Percentiles rank a stretch among this genome's conserved stretches.
phyloP scores from a whole-genome alignment of 306 rosid species.

The Hylodesmum podocarpum region DNA sequence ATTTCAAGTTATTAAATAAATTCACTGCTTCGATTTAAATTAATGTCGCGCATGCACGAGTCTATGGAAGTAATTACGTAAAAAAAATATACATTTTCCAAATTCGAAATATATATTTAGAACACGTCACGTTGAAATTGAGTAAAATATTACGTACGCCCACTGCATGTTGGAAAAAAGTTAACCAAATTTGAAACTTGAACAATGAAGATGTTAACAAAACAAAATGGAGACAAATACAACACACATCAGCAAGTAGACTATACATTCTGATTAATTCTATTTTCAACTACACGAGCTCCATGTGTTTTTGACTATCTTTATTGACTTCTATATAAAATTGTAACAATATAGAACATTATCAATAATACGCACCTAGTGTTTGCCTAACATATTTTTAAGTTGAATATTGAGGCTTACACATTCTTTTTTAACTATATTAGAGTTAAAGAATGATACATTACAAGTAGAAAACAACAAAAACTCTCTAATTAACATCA shows the following conservation, averaged over 20 bases:
- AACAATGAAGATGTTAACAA: neutral
- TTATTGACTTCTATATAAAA: neutral
- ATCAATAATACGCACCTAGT: neutral
- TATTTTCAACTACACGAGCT: slow-evolving; percentile 27
- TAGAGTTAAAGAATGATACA: neutral
- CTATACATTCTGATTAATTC: neutral
- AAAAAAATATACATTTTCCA: neutral
- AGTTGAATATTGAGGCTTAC: neutral
- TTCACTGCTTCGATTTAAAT: too few relatives aligned
- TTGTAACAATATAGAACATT: neutral
- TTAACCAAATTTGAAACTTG: slow-evolving; percentile 21
- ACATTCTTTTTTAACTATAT: neutral
- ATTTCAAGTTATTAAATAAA: too few relatives aligned
- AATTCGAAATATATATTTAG: neutral
- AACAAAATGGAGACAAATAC: slow-evolving; percentile 3
- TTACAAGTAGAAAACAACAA: neutral
- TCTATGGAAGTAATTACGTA: neutral
- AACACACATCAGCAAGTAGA: slow-evolving; percentile 3
- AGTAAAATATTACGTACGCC: neutral
- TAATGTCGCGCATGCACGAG: too few relatives aligned
- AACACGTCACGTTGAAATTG: slow-evolving; percentile 26
- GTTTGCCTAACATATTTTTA: neutral
- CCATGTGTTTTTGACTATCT: slow-evolving; percentile 14
- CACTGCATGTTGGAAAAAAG: slow-evolving; percentile 15
- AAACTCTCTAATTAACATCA: neutral